Evolutionary conservation across 345 rosid species (phyloP).

Genomic region (Pugionium dolabratum): DNA sequence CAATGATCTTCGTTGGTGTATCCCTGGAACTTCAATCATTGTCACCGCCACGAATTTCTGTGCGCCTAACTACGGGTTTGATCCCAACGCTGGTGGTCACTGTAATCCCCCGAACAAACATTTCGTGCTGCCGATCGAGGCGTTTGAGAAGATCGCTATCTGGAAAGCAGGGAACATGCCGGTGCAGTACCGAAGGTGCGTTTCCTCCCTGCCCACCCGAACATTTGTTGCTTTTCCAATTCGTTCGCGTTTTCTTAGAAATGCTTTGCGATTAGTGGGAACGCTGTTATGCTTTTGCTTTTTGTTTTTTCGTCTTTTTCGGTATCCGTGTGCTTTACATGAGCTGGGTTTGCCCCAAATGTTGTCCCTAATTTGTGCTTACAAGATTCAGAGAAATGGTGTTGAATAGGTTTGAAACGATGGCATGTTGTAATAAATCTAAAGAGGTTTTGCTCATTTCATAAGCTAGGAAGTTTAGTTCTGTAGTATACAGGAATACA

Average conservation of each 20-base stretch:
- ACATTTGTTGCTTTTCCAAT: neutral
- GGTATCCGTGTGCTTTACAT: slow-evolving; percentile 34
- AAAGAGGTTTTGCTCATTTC: no score
- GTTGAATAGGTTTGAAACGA: neutral
- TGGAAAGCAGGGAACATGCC: slow-evolving; percentile 99
- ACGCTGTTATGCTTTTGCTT: slow-evolving; percentile 20
- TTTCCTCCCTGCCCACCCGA: neutral
- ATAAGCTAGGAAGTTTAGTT: no score
- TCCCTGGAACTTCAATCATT: slow-evolving; percentile 83
- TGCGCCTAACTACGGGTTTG: slow-evolving; percentile 91
- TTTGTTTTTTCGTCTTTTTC: slow-evolving; percentile 29
- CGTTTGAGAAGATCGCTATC: slow-evolving; percentile 92
- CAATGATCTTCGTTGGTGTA: slow-evolving; percentile 87
- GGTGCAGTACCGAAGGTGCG: slow-evolving; percentile 81
- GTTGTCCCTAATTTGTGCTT: neutral
- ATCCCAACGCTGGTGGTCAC: slow-evolving; percentile 77
- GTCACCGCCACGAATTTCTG: slow-evolving; percentile 91
- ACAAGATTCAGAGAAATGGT: neutral
- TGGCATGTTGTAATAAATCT: no score
- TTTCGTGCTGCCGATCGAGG: slow-evolving; percentile 90
- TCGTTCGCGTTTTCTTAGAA: slow-evolving; percentile 1
- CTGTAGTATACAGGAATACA: no score
- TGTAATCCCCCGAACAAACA: slow-evolving; percentile 96
- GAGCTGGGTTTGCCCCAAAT: slow-evolving; percentile 4
- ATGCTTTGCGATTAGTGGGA: slow-evolving; percentile 29